A percentile compares a stretch with the other conserved stretches of the same genome.
phyloP scores from a whole-genome alignment of 345 rosid species.

The Murraya paniculata region DNA sequence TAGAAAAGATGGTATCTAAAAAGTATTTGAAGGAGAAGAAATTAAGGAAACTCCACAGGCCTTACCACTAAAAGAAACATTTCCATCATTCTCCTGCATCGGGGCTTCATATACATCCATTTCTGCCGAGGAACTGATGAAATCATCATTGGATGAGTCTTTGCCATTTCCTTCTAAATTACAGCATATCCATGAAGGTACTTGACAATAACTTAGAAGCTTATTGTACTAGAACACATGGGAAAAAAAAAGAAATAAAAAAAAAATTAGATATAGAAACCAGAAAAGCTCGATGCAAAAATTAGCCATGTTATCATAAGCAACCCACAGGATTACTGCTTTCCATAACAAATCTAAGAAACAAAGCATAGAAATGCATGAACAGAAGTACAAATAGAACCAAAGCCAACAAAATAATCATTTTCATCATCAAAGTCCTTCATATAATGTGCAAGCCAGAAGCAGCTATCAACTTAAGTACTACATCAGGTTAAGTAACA shows the following conservation, averaged over 20 bases:
- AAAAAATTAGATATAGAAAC: slow-evolving; percentile 12
- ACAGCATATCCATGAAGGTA: slow-evolving; percentile 90
- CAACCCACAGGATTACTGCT: neutral
- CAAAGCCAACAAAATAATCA: neutral
- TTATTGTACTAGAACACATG: slow-evolving; percentile 61
- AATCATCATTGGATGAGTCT: slow-evolving; percentile 46
- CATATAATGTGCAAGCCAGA: neutral
- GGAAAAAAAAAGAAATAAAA: slow-evolving; percentile 12
- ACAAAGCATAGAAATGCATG: neutral
- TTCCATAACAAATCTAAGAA: neutral
- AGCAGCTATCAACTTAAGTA: neutral
- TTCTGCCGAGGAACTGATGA: slow-evolving; percentile 59
- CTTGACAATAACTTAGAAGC: slow-evolving; percentile 59
- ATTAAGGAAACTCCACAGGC: neutral
- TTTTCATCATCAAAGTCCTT: neutral
- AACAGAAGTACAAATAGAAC: neutral
- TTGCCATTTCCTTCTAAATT: slow-evolving; percentile 65
- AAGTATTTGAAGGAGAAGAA: neutral
- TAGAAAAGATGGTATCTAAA: neutral
- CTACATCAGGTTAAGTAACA: neutral
- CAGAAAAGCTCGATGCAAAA: neutral
- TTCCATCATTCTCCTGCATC: slow-evolving; percentile 30
- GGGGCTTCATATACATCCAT: slow-evolving; percentile 82
- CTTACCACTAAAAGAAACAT: slow-evolving; percentile 50
- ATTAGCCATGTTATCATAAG: neutral